Conservation (phyloP, 805 yeast species). For the Saccharomycopsis guyanensis region DNA sequence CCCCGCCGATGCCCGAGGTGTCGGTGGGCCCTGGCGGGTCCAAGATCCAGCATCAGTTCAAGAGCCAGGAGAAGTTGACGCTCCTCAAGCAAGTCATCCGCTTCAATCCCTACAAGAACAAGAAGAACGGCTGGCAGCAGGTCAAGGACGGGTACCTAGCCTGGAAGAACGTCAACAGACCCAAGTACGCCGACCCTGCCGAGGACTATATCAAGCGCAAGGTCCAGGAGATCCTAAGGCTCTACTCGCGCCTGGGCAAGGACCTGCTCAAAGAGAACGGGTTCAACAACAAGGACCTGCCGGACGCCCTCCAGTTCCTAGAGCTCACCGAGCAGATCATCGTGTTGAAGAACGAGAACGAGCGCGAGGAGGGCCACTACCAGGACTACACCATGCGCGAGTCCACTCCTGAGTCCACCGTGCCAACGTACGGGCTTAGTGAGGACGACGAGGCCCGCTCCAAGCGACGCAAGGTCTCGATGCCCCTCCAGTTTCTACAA, state of each 20-base stretch:
- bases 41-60: constrained; percentile 21
- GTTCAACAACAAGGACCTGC: constrained; percentile 14
- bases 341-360: constrained; percentile 4
- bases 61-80: constrained; percentile 17
- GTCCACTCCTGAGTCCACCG: not conserved
- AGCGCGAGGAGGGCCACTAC: constrained; percentile 2
- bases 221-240: constrained; percentile 21
- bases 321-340: constrained; percentile 13
- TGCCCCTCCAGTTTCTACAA: not conserved
- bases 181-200: constrained; percentile 22
- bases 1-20: not conserved
- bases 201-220: constrained; percentile 21
- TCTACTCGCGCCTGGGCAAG: constrained; percentile 19
- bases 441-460: not conserved
- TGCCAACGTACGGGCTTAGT: not conserved
- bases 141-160: constrained; percentile 20
- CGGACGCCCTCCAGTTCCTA: constrained; percentile 15
- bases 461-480: constrained; percentile 6
- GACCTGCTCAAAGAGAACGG: constrained; percentile 20
- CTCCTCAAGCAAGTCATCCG: constrained; percentile 17
- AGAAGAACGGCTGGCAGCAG: constrained; percentile 20
- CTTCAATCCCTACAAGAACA: constrained; percentile 19
- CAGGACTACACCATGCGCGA: not conserved
- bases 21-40: not conserved
- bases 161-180: constrained; percentile 20